A percentile compares a stretch with the other conserved stretches of the same genome.
These are phyloP conservation scores for Coemansia asiatica DNA, from an alignment of 192 early-diverging fungal species.

Conservation along the genomic window DNA sequence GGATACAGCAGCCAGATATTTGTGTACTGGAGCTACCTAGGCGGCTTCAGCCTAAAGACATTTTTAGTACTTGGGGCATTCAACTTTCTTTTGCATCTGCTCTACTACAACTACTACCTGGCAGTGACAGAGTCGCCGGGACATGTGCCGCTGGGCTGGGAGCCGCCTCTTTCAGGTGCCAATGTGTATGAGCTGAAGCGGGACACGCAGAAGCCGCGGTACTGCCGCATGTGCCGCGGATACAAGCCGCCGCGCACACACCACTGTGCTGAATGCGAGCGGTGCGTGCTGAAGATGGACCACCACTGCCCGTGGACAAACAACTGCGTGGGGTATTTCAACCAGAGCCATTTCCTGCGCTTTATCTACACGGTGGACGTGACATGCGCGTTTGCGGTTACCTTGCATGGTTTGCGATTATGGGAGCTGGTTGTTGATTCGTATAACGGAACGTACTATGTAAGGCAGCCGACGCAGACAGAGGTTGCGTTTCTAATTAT, in stretches of 20 bases:
- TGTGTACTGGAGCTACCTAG: constrained; percentile 61
- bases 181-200: constrained; percentile 68
- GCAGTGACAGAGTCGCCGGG: constrained; percentile 79
- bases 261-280: constrained; percentile 73
- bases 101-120: constrained; percentile 88
- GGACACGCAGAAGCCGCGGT: constrained; percentile 66
- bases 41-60: constrained; percentile 40
- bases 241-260: constrained; percentile 80
- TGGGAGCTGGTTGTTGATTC: constrained; percentile 54
- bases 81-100: constrained; percentile 72
- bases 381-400: constrained; percentile 77
- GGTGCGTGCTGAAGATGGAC: constrained; percentile 83
- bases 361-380: constrained; percentile 60
- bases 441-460: constrained; percentile 55
- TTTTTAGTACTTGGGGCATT: constrained; percentile 66
- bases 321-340: constrained; percentile 75
- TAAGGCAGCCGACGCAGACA: constrained; percentile 60
- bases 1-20: constrained; percentile 63
- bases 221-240: constrained; percentile 62
- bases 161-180: constrained; percentile 42
- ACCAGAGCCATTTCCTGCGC: constrained; percentile 74
- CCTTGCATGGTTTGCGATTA: constrained; percentile 77
- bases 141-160: constrained; percentile 61
- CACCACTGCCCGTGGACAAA: constrained; percentile 92
- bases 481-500: constrained; percentile 75